Evolutionary conservation across 805 yeast genomes (phyloP), one percentile per base, ranked within the genome.

Genomic region (Pichia occidentalis): DNA sequence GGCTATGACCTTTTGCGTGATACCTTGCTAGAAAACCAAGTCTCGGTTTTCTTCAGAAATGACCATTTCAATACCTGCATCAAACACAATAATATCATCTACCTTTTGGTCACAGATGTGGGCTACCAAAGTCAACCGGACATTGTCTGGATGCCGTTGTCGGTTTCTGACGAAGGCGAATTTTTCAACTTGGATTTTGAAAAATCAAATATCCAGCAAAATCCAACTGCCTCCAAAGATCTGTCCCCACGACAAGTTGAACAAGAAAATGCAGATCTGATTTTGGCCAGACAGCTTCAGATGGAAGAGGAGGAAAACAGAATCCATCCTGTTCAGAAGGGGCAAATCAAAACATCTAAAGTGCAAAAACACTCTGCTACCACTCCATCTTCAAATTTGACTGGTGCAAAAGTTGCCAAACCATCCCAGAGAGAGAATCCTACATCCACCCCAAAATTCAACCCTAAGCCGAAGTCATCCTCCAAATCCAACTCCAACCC

Each of bases 121-220:
- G 86, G 92, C 3, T 81, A 75, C 50, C 47, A 38, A 3, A 64
- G 67, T 28, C 45, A 46, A 24, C 50, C 56, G 2, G 62, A 69
- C n/a, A 70, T 82, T 14, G 85, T 85, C 7, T 90, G 97, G 97
- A 88, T 84, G 54, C 73, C 83, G 1, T 60, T 90, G 85, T 51
- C 63, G 67, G 20, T 84, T 79, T 49, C 77, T 74, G 55, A 73
- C 75, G 32, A 26, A 11, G 95, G 92, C 2, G 68, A 65, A 14
- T 85, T 85, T 47, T 55, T 66, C 7, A 79, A 79, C 2, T 44
- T 40, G 10, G 34, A 37, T 26, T 38, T 45, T 11, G 13, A 34
- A 12, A 25, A 29, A 13, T 12, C 32, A 16, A 17, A 32, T 16
- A 31, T 26, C 10, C 19, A 29, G n/a, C 7, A 12, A 19, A 30